Conservation (phyloP, 2,329 filamentous ascomycete genomes). For the Conoideocrella luteorostrata region DNA sequence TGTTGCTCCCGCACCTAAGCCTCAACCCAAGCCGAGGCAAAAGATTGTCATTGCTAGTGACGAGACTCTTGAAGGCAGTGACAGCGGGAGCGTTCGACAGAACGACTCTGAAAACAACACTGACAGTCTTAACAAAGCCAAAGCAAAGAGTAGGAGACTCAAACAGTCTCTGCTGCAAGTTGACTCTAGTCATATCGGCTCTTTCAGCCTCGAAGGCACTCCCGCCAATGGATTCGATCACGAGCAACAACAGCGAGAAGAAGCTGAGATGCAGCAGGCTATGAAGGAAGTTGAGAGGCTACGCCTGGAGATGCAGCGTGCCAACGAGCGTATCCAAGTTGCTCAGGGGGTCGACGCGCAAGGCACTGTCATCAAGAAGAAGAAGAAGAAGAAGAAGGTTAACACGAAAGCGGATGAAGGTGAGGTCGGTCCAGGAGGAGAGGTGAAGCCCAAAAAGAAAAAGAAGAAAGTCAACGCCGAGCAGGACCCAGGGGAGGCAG, state of each 20-base stretch:
- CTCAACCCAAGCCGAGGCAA: constrained; percentile 41
- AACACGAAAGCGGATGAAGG: constrained; percentile 14
- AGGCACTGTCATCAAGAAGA: constrained; percentile 60
- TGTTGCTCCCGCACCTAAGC: constrained; percentile 24
- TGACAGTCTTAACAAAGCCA: constrained; percentile 34
- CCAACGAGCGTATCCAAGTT: constrained; percentile 67
- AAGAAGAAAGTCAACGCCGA: constrained; percentile 32
- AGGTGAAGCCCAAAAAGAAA: constrained; percentile 46
- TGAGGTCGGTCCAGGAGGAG: constrained; percentile 13
- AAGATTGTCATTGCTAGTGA: constrained; percentile 65
- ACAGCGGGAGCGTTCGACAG: constrained; percentile 38
- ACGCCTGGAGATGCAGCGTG: constrained; percentile 81
- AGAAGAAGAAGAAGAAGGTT: constrained; percentile 56
- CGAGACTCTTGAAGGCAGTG: constrained; percentile 58
- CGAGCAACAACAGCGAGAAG: constrained; percentile 66
- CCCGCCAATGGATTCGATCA: constrained; percentile 42
- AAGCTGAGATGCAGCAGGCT: constrained; percentile 81
- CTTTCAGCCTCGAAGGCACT: constrained; percentile 59
- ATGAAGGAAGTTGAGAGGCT: constrained; percentile 83
- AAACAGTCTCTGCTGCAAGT: constrained; percentile 70
- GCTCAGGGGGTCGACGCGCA: constrained; percentile 62
- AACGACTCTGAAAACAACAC: constrained; percentile 50
- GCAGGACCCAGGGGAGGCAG: not conserved
- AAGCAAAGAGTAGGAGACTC: constrained; percentile 40
- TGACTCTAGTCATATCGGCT: constrained; percentile 74